Evolutionary conservation across 163 green algal species (phyloP), one percentile per base, ranked within the genome.

Genomic region (Smithsoniella earleae): DNA sequence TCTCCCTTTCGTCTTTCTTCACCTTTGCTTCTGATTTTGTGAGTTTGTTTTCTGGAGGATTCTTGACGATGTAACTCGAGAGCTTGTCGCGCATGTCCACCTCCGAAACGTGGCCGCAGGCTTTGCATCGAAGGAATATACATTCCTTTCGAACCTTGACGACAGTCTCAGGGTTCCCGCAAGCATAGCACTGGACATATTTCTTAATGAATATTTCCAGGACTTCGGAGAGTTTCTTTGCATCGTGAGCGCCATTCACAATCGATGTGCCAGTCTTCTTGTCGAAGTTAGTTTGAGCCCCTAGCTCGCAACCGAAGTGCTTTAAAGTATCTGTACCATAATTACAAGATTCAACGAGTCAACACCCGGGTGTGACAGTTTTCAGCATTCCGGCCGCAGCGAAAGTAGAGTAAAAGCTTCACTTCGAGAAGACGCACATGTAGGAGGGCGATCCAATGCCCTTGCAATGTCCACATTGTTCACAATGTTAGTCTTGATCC

Each of bases 381-480:
- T n/a, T 66, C 4, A 66, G 10, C 18, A 36, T 31, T 8, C 20
- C n/a, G n/a, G n/a, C n/a, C 10, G n/a, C 44, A 43, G 25, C 3
- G 16, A 36, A 45, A 4, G n/a, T 6, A 72, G 5, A 18, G 5
- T n/a, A 5, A 5, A n/a, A n/a, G n/a, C n/a, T n/a, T n/a, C n/a
- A n/a, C n/a, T n/a, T n/a, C n/a, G 62, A 54, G 30, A 33, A 28
- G 55, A 78, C 88, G 85, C 78, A 95, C 89, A 96, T 62, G 93
- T 89, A 34, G 94, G 87, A 20, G 92, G 89, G 0, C 94, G 82
- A 63, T 95, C 92, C 52, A 99, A 76, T 1, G 94, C 93, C 79
- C 98, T 97, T 37, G 94, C 93, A 36, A 99, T 93, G 72, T 99
- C 94, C 4, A 97, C 93, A 77, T 97, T 97, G 88, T 99, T 99